phyloP scores from a whole-genome alignment of 257 asterid genomes.

The Marsdenia floribunda region DNA sequence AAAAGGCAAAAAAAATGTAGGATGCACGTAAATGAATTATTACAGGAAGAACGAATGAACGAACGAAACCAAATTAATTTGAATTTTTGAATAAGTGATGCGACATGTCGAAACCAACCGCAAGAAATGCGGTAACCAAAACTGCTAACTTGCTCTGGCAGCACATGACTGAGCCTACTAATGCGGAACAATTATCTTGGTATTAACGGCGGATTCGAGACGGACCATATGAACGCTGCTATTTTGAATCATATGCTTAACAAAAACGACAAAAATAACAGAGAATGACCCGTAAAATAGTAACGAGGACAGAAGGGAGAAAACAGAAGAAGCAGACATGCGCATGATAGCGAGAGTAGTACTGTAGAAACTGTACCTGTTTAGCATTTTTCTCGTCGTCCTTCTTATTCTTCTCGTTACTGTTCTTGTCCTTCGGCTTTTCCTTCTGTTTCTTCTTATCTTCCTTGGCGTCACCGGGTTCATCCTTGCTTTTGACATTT shows the following conservation, averaged over 20 bases:
- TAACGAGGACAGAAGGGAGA: background rate
- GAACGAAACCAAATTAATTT: background rate
- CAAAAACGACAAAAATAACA: background rate
- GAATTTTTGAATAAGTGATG: conserved; percentile 13
- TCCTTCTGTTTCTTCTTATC: conserved; percentile 23
- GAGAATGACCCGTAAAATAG: background rate
- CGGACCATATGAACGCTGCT: background rate
- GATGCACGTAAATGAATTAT: conserved; percentile 7
- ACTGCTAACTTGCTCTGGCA: conserved; percentile 29
- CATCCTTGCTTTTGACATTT: conserved; percentile 26
- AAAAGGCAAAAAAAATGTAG: background rate
- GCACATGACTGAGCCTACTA: conserved; percentile 33
- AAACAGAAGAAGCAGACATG: background rate
- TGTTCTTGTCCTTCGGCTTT: conserved; percentile 22
- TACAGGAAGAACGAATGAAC: too few species aligned
- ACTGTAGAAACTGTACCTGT: conserved; percentile 20
- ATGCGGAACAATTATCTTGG: background rate
- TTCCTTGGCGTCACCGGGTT: conserved; percentile 15
- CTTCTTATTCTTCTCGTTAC: conserved; percentile 31
- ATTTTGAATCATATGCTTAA: conserved; percentile 10
- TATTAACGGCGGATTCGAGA: background rate
- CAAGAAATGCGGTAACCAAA: conserved; percentile 9
- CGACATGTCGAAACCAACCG: conserved; percentile 27
- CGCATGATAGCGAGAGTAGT: background rate
- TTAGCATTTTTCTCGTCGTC: conserved; percentile 40